Evolutionary conservation across 129 eudicot species (phyloP).

Genomic region (Cynara cardunculus): DNA sequence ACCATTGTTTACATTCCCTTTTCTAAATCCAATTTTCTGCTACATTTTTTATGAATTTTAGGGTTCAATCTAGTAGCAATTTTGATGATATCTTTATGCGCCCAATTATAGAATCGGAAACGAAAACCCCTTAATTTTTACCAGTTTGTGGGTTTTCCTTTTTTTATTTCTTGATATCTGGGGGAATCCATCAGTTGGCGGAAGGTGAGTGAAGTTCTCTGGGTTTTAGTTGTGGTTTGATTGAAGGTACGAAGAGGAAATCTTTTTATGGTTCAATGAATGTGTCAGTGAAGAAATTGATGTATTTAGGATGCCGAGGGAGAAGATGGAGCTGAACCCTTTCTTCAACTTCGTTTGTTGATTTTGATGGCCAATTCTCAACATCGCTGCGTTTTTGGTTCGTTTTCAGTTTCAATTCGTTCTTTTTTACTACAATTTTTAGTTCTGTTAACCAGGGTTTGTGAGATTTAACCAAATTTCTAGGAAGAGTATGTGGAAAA

Average conservation of each 20-base stretch:
- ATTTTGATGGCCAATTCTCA: conserved; percentile 58
- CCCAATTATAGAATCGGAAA: neutral
- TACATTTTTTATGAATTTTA: neutral
- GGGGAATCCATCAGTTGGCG: neutral
- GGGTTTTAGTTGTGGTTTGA: neutral
- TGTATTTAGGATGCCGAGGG: conserved; percentile 19
- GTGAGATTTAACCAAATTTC: neutral
- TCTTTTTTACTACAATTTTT: neutral
- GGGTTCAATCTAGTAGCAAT: neutral
- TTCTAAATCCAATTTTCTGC: conserved; percentile 6
- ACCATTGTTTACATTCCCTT: neutral
- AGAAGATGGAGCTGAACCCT: conserved; percentile 30
- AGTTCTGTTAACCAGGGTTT: neutral
- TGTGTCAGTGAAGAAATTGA: neutral
- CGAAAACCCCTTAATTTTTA: neutral
- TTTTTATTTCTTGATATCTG: neutral
- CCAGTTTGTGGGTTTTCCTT: neutral
- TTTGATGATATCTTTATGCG: neutral
- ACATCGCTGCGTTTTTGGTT: conserved; percentile 96
- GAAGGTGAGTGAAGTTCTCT: neutral
- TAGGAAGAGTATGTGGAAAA: neutral
- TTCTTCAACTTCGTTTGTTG: conserved; percentile 35
- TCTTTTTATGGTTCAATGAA: neutral
- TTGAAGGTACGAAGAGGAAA: neutral
- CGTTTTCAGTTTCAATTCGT: conserved; percentile 9